Evolutionary conservation across 2,329 filamentous ascomycete genomes (phyloP), one percentile per base, ranked within the genome.

Genomic region (Penicillium sp.): DNA sequence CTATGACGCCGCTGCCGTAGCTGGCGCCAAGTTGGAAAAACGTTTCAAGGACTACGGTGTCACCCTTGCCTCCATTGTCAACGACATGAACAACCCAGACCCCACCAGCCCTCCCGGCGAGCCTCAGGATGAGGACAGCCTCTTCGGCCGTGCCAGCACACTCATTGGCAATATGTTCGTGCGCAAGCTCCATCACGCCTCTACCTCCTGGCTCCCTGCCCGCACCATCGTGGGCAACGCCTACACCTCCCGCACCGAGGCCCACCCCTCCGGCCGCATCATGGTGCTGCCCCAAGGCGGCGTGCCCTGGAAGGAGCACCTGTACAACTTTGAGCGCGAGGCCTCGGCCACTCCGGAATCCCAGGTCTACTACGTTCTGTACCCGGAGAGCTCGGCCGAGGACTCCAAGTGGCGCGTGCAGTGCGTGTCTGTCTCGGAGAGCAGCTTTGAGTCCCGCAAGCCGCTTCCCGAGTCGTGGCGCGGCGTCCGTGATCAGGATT

Each of bases 221-320:
- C 88, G 94, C 66, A 83, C 87, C 38, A 83, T 92, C 56, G 92
- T 98, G 50, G 85, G 88, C 66, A 79, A 85, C 43, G 92, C 94
- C 10, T 96, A 95, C 74, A 80, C 83, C 37, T 83, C 84, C 64
- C 88, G 94, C 57, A 71, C 67, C 50, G 81, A 89, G 66, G 85
- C 87, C 72, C 90, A 96, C 73, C 71, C 88, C 10, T 80, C 88
- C 65, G 93, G 93, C 58, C 88, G 91, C 63, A 86, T 98, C 61
- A 82, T 98, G 70, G 88, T 97, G 28, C 84, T 99, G 58, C 85
- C 90, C 64, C 88, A 90, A 73, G 88, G 90, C 59, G 90, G 79
- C 15, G 72, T 94, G 61, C 94, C 94, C 1, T 98, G 95, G 95
- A 95, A 96, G 76, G 94, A 98, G 72, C 95, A 99, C 76, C 84